These are phyloP conservation scores for Strigomonas culicis DNA, from an alignment of 208 protist species.

Conservation along the genomic window DNA sequence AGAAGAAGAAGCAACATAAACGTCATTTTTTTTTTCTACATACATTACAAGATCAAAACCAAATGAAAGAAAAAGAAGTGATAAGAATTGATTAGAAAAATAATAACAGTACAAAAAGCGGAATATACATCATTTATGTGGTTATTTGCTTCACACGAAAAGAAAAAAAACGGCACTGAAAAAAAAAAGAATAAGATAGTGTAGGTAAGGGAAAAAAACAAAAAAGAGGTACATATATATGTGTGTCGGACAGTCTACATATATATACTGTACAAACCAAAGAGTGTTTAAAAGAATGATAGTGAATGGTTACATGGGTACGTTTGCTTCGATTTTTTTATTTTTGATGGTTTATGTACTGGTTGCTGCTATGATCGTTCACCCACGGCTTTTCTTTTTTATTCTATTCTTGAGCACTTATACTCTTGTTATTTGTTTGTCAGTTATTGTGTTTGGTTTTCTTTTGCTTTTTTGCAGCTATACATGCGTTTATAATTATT, in stretches of 20 bases:
- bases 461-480: no score
- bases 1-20: conserved; percentile 1
- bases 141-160: neutral
- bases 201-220: conserved; percentile 9
- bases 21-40: no score
- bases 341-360: no score
- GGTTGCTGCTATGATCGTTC: no score
- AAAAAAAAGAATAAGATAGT: conserved; percentile 4
- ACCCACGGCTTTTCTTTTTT: no score
- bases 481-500: no score
- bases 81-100: conserved; percentile 2
- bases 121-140: no score
- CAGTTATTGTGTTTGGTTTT: no score
- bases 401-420: no score
- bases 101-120: neutral
- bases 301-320: neutral
- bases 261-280: conserved; percentile 12
- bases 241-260: neutral
- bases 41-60: neutral
- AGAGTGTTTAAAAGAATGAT: conserved; percentile 2
- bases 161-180: neutral
- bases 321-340: neutral
- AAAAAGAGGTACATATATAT: neutral
- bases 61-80: neutral
- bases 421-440: no score